A percentile compares a stretch with the other conserved stretches of the same genome.
Evolutionary conservation across 2,329 filamentous ascomycete genomes (phyloP).

Genomic region (Aspergillus pseudoterreus): DNA sequence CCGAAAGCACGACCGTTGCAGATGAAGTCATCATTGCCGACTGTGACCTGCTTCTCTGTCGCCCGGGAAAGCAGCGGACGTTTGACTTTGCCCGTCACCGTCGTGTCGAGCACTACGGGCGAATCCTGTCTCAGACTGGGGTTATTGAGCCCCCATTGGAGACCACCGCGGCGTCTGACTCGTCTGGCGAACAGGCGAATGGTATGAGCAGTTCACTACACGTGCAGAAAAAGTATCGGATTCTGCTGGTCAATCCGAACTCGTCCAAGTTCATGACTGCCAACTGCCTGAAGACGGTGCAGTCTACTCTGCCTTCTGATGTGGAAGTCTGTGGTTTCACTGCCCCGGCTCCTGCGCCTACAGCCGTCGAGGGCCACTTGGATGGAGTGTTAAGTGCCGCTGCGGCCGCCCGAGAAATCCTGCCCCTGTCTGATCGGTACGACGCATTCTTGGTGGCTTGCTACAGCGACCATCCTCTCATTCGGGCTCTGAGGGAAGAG

Average conservation of each 20-base stretch:
- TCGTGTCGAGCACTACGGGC: slow-evolving; percentile 27
- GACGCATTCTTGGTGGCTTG: slow-evolving; percentile 50
- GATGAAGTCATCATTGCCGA: slow-evolving; percentile 53
- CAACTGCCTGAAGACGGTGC: slow-evolving; percentile 44
- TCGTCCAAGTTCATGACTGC: slow-evolving; percentile 46
- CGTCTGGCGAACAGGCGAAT: neutral
- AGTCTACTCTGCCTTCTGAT: slow-evolving; percentile 44
- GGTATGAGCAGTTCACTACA: neutral
- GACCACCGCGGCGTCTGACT: neutral
- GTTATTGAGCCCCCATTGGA: slow-evolving; percentile 37
- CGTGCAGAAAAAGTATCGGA: slow-evolving; percentile 22
- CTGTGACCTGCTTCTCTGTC: slow-evolving; percentile 48
- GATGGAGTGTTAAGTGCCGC: slow-evolving; percentile 51
- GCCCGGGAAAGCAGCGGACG: slow-evolving; percentile 46
- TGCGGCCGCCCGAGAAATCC: slow-evolving; percentile 41
- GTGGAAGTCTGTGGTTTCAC: slow-evolving; percentile 51
- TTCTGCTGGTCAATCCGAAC: slow-evolving; percentile 50
- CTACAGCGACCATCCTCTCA: slow-evolving; percentile 48
- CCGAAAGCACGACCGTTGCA: slow-evolving; percentile 45
- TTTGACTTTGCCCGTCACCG: slow-evolving; percentile 33
- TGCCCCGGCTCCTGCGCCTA: slow-evolving; percentile 46
- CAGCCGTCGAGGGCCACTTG: slow-evolving; percentile 49
- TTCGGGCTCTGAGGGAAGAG: slow-evolving; percentile 46
- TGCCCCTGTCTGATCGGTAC: slow-evolving; percentile 41
- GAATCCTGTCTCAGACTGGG: slow-evolving; percentile 26